Percentiles rank a stretch among this genome's conserved stretches.
Evolutionary conservation across 768 basidiomycete species (phyloP).

Genomic region (Leccinum truebloodii): DNA sequence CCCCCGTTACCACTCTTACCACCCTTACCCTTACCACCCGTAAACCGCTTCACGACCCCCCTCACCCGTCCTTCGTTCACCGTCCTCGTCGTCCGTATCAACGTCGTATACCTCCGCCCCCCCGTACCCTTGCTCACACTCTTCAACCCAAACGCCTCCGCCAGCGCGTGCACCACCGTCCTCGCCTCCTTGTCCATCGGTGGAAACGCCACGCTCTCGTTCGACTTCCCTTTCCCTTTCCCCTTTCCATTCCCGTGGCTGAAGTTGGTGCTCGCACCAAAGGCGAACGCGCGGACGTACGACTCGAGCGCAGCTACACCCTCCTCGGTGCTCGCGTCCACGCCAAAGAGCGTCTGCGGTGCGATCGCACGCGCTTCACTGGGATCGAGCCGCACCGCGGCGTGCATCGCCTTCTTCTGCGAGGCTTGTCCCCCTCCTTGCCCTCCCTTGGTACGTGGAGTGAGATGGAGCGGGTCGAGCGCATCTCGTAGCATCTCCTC

Average conservation of each 20-base stretch:
- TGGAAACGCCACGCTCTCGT: conserved; percentile 64
- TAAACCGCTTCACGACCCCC: conserved; percentile 39
- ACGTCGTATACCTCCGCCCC: conserved; percentile 68
- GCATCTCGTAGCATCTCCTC: conserved; percentile 55
- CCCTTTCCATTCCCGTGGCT: conserved; percentile 43
- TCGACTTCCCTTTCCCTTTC: conserved; percentile 48
- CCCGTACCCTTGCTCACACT: conserved; percentile 77
- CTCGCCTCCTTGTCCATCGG: conserved; percentile 75
- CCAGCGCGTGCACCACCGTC: conserved; percentile 77
- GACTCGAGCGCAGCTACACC: conserved; percentile 52
- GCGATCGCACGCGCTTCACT: conserved; percentile 30
- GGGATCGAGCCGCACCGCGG: conserved; percentile 52
- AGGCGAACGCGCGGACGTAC: conserved; percentile 70
- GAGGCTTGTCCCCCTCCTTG: background rate
- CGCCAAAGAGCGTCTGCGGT: conserved; percentile 57
- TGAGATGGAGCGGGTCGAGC: conserved; percentile 60
- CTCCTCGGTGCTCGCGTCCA: conserved; percentile 39
- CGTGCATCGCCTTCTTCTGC: conserved; percentile 55
- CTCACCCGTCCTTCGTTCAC: conserved; percentile 64
- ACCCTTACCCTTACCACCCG: conserved; percentile 8
- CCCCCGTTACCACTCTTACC: conserved; percentile 1
- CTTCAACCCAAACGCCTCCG: conserved; percentile 74
- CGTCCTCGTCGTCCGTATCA: conserved; percentile 66
- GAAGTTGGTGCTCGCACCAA: conserved; percentile 3
- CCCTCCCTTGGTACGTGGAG: background rate